Conservation (phyloP, 2,329 filamentous ascomycete species). For the Lecanicillium sp. region DNA sequence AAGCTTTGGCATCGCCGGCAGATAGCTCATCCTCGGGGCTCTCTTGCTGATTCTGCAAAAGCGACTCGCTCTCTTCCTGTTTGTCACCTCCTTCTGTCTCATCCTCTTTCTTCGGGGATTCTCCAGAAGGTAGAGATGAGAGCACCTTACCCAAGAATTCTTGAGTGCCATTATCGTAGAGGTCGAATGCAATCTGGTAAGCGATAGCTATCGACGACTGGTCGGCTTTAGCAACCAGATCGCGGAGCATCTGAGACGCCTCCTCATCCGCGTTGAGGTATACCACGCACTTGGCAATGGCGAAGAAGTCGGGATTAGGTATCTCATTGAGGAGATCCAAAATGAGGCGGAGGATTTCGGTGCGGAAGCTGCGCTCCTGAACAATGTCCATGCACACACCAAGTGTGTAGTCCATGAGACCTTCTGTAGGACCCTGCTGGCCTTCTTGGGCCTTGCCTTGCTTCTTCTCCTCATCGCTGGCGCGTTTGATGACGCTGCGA, state of each 20-base stretch:
- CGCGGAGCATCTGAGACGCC: slow-evolving; percentile 76
- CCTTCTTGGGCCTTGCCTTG: slow-evolving; percentile 41
- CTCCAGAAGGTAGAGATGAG: slow-evolving; percentile 60
- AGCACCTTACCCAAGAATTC: slow-evolving; percentile 91
- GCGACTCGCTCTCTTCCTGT: slow-evolving; percentile 37
- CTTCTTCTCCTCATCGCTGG: slow-evolving; percentile 78
- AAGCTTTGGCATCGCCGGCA: slow-evolving; percentile 47
- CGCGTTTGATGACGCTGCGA: slow-evolving; percentile 76
- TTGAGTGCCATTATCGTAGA: slow-evolving; percentile 97
- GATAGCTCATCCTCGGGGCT: slow-evolving; percentile 47
- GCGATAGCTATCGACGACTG: slow-evolving; percentile 73
- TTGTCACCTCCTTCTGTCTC: slow-evolving; percentile 33
- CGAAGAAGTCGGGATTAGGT: slow-evolving; percentile 90
- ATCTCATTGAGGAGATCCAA: slow-evolving; percentile 94
- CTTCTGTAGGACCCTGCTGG: slow-evolving; percentile 61
- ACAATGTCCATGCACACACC: slow-evolving; percentile 97
- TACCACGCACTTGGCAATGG: slow-evolving; percentile 95
- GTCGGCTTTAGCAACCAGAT: slow-evolving; percentile 74
- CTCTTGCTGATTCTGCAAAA: slow-evolving; percentile 41
- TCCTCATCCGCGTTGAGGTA: slow-evolving; percentile 89
- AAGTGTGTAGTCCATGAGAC: slow-evolving; percentile 93
- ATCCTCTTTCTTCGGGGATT: slow-evolving; percentile 33
- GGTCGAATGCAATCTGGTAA: slow-evolving; percentile 95
- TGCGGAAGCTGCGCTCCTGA: slow-evolving; percentile 80
- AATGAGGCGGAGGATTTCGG: slow-evolving; percentile 80